phyloP scores from a whole-genome alignment of 495 filamentous ascomycete species.

The Neurospora hispaniola region DNA sequence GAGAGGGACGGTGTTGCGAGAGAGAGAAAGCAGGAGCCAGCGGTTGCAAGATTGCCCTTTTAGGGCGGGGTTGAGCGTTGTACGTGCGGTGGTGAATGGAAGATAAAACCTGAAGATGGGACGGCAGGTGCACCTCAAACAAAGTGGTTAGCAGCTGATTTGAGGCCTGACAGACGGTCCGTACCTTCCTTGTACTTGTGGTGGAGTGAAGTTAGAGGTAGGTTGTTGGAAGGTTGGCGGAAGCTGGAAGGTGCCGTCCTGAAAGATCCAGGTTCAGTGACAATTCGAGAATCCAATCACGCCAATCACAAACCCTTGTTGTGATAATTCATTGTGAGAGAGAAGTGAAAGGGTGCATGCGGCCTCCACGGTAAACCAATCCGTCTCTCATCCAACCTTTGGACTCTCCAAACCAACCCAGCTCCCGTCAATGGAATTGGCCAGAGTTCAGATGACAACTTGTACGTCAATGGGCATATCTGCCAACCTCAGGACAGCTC shows the following conservation, averaged over 20 bases:
- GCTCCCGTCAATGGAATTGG: neutral
- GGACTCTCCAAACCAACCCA: neutral
- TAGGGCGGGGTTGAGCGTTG: neutral
- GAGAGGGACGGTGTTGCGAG: neutral
- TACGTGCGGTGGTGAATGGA: neutral
- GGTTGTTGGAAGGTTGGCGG: neutral
- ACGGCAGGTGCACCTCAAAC: neutral
- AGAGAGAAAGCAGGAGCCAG: neutral
- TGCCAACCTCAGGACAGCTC: neutral
- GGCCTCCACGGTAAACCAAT: neutral
- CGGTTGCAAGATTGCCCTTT: neutral
- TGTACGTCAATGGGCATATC: neutral
- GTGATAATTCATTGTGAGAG: no score
- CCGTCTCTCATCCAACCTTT: neutral
- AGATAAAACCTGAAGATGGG: neutral
- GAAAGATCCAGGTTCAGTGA: neutral
- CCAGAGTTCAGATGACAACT: neutral
- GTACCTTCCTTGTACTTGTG: neutral
- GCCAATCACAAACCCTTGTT: neutral
- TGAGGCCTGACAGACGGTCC: neutral
- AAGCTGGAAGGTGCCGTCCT: neutral
- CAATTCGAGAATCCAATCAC: neutral
- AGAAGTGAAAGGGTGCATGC: neutral
- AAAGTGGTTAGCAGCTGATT: neutral
- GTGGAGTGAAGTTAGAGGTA: neutral